Evolutionary conservation across 2,329 filamentous ascomycete genomes (phyloP), one percentile per base, ranked within the genome.

Genomic region (Drechslera avenae): DNA sequence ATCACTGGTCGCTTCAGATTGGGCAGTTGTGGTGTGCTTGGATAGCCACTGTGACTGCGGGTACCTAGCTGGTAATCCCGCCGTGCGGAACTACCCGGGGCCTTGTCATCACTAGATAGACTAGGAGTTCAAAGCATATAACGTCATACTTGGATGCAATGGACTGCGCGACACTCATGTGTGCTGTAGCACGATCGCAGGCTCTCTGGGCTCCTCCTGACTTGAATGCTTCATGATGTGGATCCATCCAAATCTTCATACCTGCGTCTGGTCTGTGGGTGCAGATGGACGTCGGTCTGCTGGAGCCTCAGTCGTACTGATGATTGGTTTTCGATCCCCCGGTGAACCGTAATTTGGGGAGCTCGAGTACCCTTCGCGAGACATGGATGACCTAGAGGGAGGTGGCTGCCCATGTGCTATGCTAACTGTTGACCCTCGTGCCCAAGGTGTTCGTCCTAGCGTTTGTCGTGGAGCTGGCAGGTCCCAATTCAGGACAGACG

Each of bases 41-140:
- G 40, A 32, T 18, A 46, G 36, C 50, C 36, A 46, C 46, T 34
- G 32, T 36, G 14, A 35, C 35, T 46, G 37, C 41, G 41, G 32
- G 33, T 39, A 44, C 32, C 35, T 44, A 32, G 39, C 45, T 39
- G 32, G 34, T 7, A 16, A 36, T 16, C 23, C 19, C 41, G 10
- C 23, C 30, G 8, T 46, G 21, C 23, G 12, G 49, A 52, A 19
- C n/a, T 34, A 46, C 26, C 37, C 33, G 18, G 35, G 19, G 34
- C 30, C 23, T 34, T 49, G 23, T 31, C 34, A 21, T 44, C 33
- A 16, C 39, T 48, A 49, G 30, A 49, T 12, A 28, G 21, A 43
- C 39, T 35, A 33, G 12, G 36, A 21, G 50, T 34, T 34, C 45
- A 35, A 40, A 13, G 10, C 23, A 12, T 18, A 17, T 26, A 45